Percentiles rank a stretch among this genome's conserved stretches.
These are phyloP conservation scores for Ogataea methanolica DNA, from an alignment of 805 yeast species.

Conservation along the genomic window DNA sequence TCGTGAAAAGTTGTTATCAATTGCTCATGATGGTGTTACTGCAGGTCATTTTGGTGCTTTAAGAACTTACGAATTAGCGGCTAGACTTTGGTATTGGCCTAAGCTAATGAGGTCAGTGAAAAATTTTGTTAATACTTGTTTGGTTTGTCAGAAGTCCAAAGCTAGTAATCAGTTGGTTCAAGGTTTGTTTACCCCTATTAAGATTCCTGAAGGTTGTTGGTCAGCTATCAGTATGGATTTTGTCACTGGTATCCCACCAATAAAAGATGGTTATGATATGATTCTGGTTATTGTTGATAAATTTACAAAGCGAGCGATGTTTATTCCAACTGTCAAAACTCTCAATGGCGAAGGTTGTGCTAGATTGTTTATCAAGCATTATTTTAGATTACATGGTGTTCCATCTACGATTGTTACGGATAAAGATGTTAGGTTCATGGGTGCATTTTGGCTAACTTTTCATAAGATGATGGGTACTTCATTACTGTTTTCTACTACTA, in stretches of 20 bases:
- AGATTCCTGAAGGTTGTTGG: background rate
- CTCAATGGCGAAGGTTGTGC: background rate
- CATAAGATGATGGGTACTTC: background rate
- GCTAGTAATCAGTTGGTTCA: no score
- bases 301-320: background rate
- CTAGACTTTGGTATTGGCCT: no score
- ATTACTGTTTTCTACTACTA: conserved; percentile 1
- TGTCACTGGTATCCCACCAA: background rate
- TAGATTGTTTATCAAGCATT: background rate
- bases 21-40: no score
- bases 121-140: no score
- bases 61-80: no score
- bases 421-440: conserved; percentile 5
- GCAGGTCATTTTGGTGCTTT: no score
- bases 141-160: no score
- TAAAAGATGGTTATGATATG: background rate
- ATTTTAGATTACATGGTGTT: conserved; percentile 4
- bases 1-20: no score
- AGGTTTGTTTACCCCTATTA: background rate
- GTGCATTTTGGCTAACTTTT: conserved; percentile 5
- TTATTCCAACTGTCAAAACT: background rate
- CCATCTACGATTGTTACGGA: conserved; percentile 1
- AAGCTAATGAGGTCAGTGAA: no score
- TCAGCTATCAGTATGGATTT: background rate
- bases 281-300: background rate